phyloP scores from a whole-genome alignment of 352 stramenopile genomes.

The Pythium folliculosum region DNA sequence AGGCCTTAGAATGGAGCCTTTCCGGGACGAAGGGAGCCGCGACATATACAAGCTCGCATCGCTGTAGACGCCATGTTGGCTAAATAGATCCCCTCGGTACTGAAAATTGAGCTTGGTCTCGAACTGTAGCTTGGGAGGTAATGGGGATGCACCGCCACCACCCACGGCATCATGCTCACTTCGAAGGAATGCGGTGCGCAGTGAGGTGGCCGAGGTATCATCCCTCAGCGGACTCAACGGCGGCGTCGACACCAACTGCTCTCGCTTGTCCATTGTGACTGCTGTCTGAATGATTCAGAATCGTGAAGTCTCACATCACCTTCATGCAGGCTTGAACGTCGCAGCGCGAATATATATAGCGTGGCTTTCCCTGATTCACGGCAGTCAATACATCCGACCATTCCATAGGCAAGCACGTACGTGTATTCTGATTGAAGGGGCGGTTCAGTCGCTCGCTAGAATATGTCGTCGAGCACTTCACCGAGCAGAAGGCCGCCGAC shows the following conservation, averaged over 20 bases:
- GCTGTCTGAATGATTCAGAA: neutral
- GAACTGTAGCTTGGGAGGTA: slow-evolving; percentile 20
- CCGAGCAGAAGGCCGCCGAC: slow-evolving; percentile 74
- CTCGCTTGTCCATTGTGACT: slow-evolving; percentile 18
- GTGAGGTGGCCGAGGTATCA: neutral
- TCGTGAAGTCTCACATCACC: neutral
- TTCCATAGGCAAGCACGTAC: slow-evolving; percentile 2
- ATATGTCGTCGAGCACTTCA: slow-evolving; percentile 65
- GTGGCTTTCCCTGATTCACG: neutral
- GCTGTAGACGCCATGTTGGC: slow-evolving; percentile 69
- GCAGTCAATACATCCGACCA: neutral
- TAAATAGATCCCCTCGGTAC: slow-evolving; percentile 72
- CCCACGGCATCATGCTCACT: slow-evolving; percentile 21
- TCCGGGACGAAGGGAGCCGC: slow-evolving; percentile 53
- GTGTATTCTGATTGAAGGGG: slow-evolving; percentile 18
- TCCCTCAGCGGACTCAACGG: slow-evolving; percentile 4
- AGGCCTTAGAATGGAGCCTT: slow-evolving; percentile 32
- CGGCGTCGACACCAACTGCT: neutral
- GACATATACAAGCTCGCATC: slow-evolving; percentile 78
- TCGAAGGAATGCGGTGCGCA: slow-evolving; percentile 12
- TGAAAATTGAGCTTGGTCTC: slow-evolving; percentile 55
- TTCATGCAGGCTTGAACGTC: neutral
- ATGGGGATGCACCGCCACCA: neutral
- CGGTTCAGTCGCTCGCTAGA: slow-evolving; percentile 27
- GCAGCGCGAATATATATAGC: neutral